phyloP scores from a whole-genome alignment of 169 alveolate species.

The Blepharisma undulans region DNA sequence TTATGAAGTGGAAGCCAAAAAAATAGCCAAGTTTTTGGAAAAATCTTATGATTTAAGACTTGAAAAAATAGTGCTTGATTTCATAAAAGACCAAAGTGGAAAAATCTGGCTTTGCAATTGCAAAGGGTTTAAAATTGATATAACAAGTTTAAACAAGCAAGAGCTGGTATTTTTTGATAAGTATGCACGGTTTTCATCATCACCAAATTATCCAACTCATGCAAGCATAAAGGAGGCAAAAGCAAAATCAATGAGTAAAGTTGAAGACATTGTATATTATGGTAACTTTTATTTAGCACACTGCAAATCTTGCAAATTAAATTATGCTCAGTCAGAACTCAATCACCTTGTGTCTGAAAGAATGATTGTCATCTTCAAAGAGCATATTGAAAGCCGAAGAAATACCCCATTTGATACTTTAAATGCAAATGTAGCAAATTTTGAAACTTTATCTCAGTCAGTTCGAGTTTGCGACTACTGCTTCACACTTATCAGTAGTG shows the following conservation, averaged over 20 bases:
- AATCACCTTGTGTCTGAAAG: conserved; percentile 14
- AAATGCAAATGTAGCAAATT: background rate
- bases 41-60: conserved; percentile 17
- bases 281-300: background rate
- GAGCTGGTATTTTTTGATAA: background rate
- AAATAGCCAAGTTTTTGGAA: background rate
- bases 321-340: conserved; percentile 3
- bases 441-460: background rate
- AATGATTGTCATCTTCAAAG: conserved; percentile 25
- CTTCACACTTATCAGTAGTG: conserved; percentile 32
- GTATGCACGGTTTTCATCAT: background rate
- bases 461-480: conserved; percentile 23
- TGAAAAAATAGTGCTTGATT: conserved; percentile 31
- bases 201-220: background rate
- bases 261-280: background rate
- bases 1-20: conserved; percentile 17
- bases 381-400: background rate
- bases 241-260: background rate
- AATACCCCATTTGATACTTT: background rate
- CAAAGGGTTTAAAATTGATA: conserved; percentile 18
- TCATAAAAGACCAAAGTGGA: conserved; percentile 20
- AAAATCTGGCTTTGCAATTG: background rate
- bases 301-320: conserved; percentile 27
- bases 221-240: background rate
- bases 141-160: background rate